A percentile compares a stretch with the other conserved stretches of the same genome.
These are phyloP conservation scores for Leishmania aethiopica DNA, from an alignment of 208 protist genomes.

Conservation along the genomic window DNA sequence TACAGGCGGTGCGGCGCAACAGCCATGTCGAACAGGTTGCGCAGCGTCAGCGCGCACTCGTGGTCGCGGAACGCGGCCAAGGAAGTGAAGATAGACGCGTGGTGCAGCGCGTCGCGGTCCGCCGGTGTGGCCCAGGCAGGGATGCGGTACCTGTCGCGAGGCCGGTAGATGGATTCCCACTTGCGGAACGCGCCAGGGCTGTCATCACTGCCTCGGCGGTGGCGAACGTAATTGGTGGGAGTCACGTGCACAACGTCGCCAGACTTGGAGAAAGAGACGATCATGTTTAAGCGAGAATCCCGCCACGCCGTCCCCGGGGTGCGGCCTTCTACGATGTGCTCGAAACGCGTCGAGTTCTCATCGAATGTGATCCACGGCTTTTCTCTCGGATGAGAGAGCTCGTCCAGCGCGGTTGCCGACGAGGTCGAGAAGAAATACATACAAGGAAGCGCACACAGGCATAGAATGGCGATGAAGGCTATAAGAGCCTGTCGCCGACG, in stretches of 20 bases:
- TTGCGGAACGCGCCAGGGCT: not conserved
- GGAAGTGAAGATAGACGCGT: conserved; percentile 89
- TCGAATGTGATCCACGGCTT: conserved; percentile 1
- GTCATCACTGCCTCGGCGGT: not conserved
- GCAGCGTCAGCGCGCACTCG: conserved; percentile 86
- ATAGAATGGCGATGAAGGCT: not conserved
- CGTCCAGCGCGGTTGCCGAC: not conserved
- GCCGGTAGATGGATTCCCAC: conserved; percentile 33
- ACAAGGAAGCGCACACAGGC: not conserved
- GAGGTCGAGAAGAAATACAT: not conserved
- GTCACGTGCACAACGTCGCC: conserved; percentile 4
- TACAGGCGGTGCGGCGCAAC: conserved; percentile 61
- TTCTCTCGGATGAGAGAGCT: not conserved
- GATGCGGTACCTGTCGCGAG: conserved; percentile 22
- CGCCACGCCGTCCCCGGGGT: conserved; percentile 19
- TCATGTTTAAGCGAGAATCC: not conserved
- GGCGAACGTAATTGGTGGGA: conserved; percentile 7
- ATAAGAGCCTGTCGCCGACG: not conserved
- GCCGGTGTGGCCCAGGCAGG: conserved; percentile 28
- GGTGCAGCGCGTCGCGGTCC: conserved; percentile 35
- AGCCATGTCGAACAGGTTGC: conserved; percentile 66
- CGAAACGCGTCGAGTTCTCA: not conserved
- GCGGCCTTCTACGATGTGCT: not conserved
- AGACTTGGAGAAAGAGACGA: conserved; percentile 1
- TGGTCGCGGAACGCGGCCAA: conserved; percentile 87